phyloP scores from a whole-genome alignment of 2,329 filamentous ascomycete species.

The Stemphylium beticola region DNA sequence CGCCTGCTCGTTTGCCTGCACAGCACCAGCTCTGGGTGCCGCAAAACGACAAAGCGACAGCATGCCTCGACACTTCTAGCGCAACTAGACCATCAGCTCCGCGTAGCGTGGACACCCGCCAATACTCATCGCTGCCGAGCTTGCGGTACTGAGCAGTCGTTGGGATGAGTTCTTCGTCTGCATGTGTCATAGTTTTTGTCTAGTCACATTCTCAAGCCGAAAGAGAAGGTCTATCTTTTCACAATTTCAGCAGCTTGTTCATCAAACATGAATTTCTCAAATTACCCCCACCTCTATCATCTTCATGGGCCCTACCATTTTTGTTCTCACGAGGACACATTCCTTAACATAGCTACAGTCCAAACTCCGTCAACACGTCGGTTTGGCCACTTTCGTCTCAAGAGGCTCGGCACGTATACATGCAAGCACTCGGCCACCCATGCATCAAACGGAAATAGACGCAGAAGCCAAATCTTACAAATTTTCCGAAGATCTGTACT shows the following conservation, averaged over 20 bases:
- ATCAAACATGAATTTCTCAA: no score
- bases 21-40: background rate
- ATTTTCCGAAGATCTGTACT: background rate
- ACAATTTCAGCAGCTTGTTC: no score
- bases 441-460: conserved; percentile 8
- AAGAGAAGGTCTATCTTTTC: no score
- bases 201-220: no score
- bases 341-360: background rate
- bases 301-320: background rate
- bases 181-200: background rate
- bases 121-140: no score
- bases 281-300: no score
- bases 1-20: conserved; percentile 15
- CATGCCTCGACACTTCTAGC: background rate
- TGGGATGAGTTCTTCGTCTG: background rate
- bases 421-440: background rate
- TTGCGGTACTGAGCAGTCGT: background rate
- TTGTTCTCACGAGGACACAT: background rate
- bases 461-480: background rate
- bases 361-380: background rate
- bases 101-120: no score
- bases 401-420: background rate
- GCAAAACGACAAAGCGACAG: conserved; percentile 10
- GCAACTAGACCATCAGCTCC: background rate
- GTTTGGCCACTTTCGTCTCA: background rate